Evolutionary conservation across 1,284 basidiomycete genomes (phyloP).

Genomic region (Pterula multifida): DNA sequence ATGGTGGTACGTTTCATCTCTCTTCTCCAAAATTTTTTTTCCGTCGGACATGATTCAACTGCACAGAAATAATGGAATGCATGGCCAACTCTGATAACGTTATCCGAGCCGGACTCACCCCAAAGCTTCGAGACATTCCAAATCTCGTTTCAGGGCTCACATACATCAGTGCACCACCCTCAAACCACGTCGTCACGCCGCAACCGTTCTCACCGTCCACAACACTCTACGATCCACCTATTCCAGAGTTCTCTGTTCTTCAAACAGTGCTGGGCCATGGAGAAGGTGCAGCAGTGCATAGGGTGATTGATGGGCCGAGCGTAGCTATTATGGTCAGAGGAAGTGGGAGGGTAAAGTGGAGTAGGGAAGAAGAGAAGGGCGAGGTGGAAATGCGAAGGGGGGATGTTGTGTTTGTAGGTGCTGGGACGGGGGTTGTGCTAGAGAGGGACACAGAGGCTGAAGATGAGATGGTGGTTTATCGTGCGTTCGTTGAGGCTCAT

Average conservation of each 20-base stretch:
- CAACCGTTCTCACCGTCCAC: conserved; percentile 27
- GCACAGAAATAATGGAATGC: conserved; percentile 87
- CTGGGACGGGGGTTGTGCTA: conserved; percentile 39
- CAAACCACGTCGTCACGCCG: conserved; percentile 61
- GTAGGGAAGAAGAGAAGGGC: conserved; percentile 21
- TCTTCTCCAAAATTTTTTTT: neutral
- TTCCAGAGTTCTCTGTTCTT: conserved; percentile 88
- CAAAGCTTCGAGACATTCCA: conserved; percentile 88
- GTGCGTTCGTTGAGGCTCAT: conserved; percentile 65
- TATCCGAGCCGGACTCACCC: conserved; percentile 95
- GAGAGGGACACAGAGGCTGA: conserved; percentile 24
- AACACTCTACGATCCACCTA: conserved; percentile 86
- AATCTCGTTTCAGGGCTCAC: conserved; percentile 87
- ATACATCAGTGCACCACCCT: conserved; percentile 62
- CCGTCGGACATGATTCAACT: conserved; percentile 1
- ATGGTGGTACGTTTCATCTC: conserved; percentile 50
- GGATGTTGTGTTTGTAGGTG: conserved; percentile 80
- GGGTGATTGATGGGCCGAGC: conserved; percentile 71
- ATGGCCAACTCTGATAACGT: conserved; percentile 99
- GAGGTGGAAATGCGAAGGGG: conserved; percentile 46
- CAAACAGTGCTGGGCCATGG: conserved; percentile 35
- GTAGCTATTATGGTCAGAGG: conserved; percentile 73
- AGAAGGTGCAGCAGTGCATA: conserved; percentile 24
- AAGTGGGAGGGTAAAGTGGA: conserved; percentile 41
- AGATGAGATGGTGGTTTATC: conserved; percentile 46